Evolutionary conservation across 2,329 filamentous ascomycete species (phyloP).

Genomic region (Westerdykella sp.): DNA sequence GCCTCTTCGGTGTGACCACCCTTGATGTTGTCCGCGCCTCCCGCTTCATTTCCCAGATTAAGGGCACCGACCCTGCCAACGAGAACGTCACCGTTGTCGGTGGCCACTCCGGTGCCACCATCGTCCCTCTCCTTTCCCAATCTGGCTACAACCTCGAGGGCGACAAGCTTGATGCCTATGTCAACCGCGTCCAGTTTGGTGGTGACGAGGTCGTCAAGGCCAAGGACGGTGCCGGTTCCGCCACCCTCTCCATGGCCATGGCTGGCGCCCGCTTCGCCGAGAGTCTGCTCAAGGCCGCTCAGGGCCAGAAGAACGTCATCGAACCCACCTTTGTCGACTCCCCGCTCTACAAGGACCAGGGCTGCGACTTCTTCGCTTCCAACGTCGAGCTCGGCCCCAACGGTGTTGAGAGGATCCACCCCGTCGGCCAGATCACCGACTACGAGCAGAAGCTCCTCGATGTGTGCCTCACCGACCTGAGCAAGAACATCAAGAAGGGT

Average conservation of each 20-base stretch:
- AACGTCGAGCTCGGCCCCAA: constrained; percentile 93
- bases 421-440: constrained; percentile 76
- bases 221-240: constrained; percentile 95
- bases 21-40: constrained; percentile 97
- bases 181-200: constrained; percentile 96
- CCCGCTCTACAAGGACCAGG: constrained; percentile 97
- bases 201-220: constrained; percentile 99
- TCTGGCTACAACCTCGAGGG: constrained; percentile 80
- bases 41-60: constrained; percentile 94
- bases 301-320: constrained; percentile 89
- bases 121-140: constrained; percentile 95
- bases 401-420: constrained; percentile 89
- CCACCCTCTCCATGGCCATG: constrained; percentile 98
- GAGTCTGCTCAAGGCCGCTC: constrained; percentile 82
- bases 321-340: constrained; percentile 97
- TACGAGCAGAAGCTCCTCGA: constrained; percentile 87
- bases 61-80: constrained; percentile 79
- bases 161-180: constrained; percentile 65
- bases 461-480: constrained; percentile 74
- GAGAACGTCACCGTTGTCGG: constrained; percentile 96
- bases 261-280: constrained; percentile 82
- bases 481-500: constrained; percentile 94
- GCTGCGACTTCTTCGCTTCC: constrained; percentile 94
- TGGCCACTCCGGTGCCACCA: constrained; percentile 96
- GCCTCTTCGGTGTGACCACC: constrained; percentile 98